Evolutionary conservation across 2,329 filamentous ascomycete genomes (phyloP), one percentile per base, ranked within the genome.

Genomic region (Truncatella angustata): DNA sequence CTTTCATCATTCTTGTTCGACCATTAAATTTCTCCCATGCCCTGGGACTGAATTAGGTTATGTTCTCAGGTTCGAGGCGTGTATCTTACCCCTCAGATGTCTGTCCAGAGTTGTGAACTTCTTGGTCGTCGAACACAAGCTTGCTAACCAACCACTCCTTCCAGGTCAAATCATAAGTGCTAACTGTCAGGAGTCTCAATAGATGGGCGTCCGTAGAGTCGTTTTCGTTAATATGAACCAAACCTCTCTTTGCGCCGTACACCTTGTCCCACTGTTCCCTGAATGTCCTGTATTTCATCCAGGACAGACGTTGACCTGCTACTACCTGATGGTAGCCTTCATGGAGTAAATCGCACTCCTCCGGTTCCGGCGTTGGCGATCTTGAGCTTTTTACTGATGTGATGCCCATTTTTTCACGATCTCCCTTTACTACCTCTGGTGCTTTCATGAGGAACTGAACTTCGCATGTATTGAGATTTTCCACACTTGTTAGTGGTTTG

Each of bases 1-100:
- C 81, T 61, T 85, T 84, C 71, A 84, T 83, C 63, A 80, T 81
- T 50, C 80, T 75, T 6, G 81, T 85, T 9, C 79, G 75, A 54
- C 76, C 74, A 53, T 82, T 82, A 63, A 91, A 91, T 59, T 77
- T 78, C 52, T 76, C 71, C 81, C 81, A 84, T 5, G 77, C 75
- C 5, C 79, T 80, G 49, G 44, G 56, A 1, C 53, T 54, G 42
- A 5, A 32, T 46, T 46, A 46, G 55, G 60, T 24, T n/a, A 16
- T 14, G 21, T 14, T 9, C 16, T 6, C 9, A 11, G 16, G 14
- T 6, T 16, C 11, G 7, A 28, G 40, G 14, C 20, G 16, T 4
- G 16, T 11, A 9, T 26, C 73, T 35, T 70, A 85, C 83, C 83
- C 82, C 42, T 73, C 68, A 12, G 72, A 67, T 5, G 78, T 80